Evolutionary conservation across 257 asterid species (phyloP).

Genomic region (Solanum rostratum): DNA sequence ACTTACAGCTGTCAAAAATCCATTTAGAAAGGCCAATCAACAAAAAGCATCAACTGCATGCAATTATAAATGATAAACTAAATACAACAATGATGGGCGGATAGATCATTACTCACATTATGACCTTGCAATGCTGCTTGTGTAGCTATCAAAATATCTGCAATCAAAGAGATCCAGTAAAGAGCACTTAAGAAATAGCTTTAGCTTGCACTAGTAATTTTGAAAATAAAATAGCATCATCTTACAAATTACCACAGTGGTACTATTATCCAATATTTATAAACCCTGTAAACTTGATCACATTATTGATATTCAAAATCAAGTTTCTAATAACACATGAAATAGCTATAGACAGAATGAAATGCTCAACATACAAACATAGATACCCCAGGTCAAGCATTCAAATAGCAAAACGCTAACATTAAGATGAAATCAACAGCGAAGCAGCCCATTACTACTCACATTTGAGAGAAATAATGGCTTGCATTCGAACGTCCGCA

Average conservation of each 20-base stretch:
- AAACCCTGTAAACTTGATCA: neutral
- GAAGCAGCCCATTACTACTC: constrained; percentile 18
- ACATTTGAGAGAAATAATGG: constrained; percentile 79
- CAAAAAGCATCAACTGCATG: neutral
- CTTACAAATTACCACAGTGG: neutral
- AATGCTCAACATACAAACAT: neutral
- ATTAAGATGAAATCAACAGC: neutral
- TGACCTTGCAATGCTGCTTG: constrained; percentile 66
- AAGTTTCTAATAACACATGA: neutral
- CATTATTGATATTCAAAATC: neutral
- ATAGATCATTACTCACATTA: constrained; percentile 44
- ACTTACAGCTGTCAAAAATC: neutral
- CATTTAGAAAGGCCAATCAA: neutral
- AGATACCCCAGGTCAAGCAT: neutral
- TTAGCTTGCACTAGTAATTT: neutral
- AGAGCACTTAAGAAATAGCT: neutral
- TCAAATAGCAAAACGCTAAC: neutral
- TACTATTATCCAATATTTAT: neutral
- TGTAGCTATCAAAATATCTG: constrained; percentile 73
- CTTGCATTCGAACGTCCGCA: constrained; percentile 97
- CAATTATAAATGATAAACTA: neutral
- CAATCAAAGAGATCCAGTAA: constrained; percentile 7
- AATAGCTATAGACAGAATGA: neutral
- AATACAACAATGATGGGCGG: neutral
- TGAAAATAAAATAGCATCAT: neutral